phyloP scores from a whole-genome alignment of 805 yeast genomes.

The Suhomyces vadensis region DNA sequence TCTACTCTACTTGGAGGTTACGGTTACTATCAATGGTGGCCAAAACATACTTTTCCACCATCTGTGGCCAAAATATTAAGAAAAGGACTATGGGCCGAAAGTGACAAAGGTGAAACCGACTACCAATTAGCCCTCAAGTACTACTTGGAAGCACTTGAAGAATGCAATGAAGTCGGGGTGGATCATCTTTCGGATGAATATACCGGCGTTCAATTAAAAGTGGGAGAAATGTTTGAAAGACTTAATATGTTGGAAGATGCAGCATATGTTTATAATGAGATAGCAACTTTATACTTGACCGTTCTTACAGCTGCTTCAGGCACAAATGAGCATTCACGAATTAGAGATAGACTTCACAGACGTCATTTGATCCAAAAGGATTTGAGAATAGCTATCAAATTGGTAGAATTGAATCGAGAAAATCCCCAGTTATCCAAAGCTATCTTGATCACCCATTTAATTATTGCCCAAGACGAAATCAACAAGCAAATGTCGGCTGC shows the following conservation, averaged over 20 bases:
- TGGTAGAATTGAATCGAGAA: conserved; percentile 54
- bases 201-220: conserved; percentile 85
- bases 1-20: conserved; percentile 19
- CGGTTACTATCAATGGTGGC: conserved; percentile 54
- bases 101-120: conserved; percentile 62
- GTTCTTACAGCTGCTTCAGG: conserved; percentile 41
- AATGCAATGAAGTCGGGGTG: conserved; percentile 57
- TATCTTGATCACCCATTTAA: conserved; percentile 60
- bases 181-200: conserved; percentile 71
- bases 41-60: conserved; percentile 65
- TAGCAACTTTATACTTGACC: conserved; percentile 58
- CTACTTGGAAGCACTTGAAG: conserved; percentile 72
- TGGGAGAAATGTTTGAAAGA: conserved; percentile 84
- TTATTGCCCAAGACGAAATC: conserved; percentile 67
- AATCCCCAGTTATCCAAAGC: conserved; percentile 55
- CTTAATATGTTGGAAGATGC: conserved; percentile 65
- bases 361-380: conserved; percentile 69
- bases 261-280: conserved; percentile 62
- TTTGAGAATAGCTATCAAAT: conserved; percentile 65
- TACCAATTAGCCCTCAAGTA: conserved; percentile 65
- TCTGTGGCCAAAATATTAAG: conserved; percentile 71
- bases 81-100: conserved; percentile 81
- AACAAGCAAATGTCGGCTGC: conserved; percentile 37
- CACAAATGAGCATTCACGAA: conserved; percentile 23
- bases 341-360: conserved; percentile 32